Base-by-base conservation (phyloP, 495 filamentous ascomycete genomes). In the Penicillium paradoxum region DNA sequence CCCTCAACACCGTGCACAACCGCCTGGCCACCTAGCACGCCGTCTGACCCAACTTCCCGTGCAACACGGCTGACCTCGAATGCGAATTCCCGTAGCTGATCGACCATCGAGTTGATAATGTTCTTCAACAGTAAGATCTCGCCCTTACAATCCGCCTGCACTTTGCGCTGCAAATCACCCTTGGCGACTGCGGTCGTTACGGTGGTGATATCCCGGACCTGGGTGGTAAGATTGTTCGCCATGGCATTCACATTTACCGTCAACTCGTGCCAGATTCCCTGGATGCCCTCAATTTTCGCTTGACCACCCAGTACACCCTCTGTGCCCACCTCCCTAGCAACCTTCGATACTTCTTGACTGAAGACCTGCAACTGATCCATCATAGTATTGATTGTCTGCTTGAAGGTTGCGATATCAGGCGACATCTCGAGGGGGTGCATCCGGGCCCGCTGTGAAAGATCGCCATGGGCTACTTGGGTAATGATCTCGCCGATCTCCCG, bases 61-160 rank as follows among this genome's bases (percentile, higher is more conserved):
- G 90, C 90, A 56, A 96, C 90, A 70, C 91, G 91, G 39, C 90
- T 95, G 38, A 96, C 90, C 72, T 96, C 89, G 18, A 88, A 85
- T 3, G 90, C 90, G 57, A 96, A 96, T 58, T 93, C 89, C 56
- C 90, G 85, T 14, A 96, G 75, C 57, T 93, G 90, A 63, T 95
- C 90, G 30, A 96, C 90, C 90, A 96, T 96, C 58, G 85, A 87
- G 64, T 96, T 96, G 70, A 96, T 95, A 25, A 90, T 96, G 46
- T 83, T 85, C 68, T 96, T 95, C 43, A 96, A 80, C 63, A 91
- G 79, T 52, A 91, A 74, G 34, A 96, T 93, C 71, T 96, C 90
- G 17, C 90, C 90, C 66, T 91, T 88, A 71, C 90, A 95, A 57
- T 91, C 83, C 45, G 90, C 90, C 67, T 89, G 85, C 17, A 96